Base-by-base conservation (phyloP, 129 eudicot species). In the Pittosporum tobira region DNA sequence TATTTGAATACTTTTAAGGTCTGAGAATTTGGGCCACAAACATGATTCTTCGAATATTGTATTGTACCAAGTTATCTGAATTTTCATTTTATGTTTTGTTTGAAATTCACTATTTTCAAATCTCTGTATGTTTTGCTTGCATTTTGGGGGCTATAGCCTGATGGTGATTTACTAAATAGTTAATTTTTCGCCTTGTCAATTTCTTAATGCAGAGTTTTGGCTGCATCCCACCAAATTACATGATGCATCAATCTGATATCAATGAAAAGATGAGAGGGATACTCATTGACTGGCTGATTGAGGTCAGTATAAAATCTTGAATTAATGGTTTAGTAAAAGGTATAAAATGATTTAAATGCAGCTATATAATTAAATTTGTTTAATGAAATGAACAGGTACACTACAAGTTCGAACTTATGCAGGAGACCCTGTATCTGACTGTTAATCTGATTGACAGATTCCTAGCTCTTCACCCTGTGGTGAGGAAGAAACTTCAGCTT, bases 201-300 rank as follows among this genome's bases (percentile, higher is more conserved):
- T n/a, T n/a, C n/a, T n/a, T n/a, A n/a, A n/a, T n/a, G n/a, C n/a
- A 73, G 75, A 46, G 57, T 29, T 26, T 63, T 37, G 50, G 84
- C 66, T 69, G 79, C 44, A 78, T 73, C 57, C 66, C 58, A 10
- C 66, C 84, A 24, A 65, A 73, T 48, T 78, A 78, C 21, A 78
- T 78, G 84, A 63, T 20, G 1, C 34, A 21, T 9, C 84, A 78
- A 55, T 28, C 4, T 28, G 84, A 78, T 38, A 60, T 78, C 23
- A 78, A 78, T 27, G 80, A 70, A 16, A 69, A 50, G 67, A 78
- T 78, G 84, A 64, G 80, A 73, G 76, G 63, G 2, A 73, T 78
- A 49, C 57, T 88, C 49, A 82, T 88, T 43, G 97, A 88, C 69
- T 88, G 95, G 97, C 95, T 88, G 0, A 67, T 84, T 34, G 97